Percentiles rank a stretch among this genome's conserved stretches.
phyloP scores from a whole-genome alignment of 768 basidiomycete genomes.

The Lactarius akahatsu region DNA sequence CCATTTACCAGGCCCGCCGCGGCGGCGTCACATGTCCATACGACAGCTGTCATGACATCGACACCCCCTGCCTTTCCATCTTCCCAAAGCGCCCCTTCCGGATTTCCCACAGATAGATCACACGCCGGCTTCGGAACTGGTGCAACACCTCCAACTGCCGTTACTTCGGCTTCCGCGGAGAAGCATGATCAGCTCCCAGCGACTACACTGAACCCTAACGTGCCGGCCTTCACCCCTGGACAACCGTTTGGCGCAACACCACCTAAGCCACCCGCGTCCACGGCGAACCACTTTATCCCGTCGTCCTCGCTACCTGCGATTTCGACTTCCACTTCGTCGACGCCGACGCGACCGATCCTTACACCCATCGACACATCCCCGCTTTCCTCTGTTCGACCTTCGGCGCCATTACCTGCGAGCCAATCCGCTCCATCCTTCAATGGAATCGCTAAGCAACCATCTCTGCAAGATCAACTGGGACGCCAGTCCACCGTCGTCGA shows the following conservation, averaged over 20 bases:
- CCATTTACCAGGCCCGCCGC: conserved; percentile 10
- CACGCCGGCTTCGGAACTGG: conserved; percentile 11
- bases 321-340: conserved; percentile 15
- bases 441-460: conserved; percentile 3
- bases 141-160: conserved; percentile 20
- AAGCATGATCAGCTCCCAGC: conserved; percentile 4
- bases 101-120: not conserved
- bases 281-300: not conserved
- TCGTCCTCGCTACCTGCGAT: conserved; percentile 8
- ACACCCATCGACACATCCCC: conserved; percentile 24
- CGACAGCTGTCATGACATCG: not conserved
- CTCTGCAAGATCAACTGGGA: not conserved
- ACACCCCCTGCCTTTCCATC: conserved; percentile 11
- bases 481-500: conserved; percentile 20
- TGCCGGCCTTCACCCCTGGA: conserved; percentile 27
- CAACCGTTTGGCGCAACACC: conserved; percentile 23
- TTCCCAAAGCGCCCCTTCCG: conserved; percentile 13
- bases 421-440: conserved; percentile 20
- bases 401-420: conserved; percentile 9
- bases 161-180: conserved; percentile 16
- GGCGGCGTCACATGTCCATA: not conserved
- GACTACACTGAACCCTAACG: conserved; percentile 25
- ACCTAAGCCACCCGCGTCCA: conserved; percentile 24
- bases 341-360: conserved; percentile 22
- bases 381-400: conserved; percentile 4